Evolutionary conservation across 345 rosid species (phyloP), one percentile per base, ranked within the genome.

Genomic region (Citrus hindsii): DNA sequence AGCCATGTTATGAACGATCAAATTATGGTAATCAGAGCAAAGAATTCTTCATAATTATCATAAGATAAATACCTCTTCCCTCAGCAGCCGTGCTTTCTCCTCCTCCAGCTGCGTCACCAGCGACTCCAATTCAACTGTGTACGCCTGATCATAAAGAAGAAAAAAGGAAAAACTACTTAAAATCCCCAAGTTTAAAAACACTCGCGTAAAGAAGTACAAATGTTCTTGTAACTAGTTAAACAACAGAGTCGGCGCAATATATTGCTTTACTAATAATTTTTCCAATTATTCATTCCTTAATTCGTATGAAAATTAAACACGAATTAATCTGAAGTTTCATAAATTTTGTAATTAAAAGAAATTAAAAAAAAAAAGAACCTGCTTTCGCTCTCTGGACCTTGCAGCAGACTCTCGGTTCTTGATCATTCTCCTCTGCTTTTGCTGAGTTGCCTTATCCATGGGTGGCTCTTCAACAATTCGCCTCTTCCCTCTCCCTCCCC

Each of bases 341-440:
- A 38, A 38, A 8, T 38, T 38, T 38, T 38, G 42, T 8, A 38
- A 9, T 38, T 38, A 38, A 9, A 38, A 38, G 40, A 40, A 9
- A 40, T 40, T 40, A 9, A 8, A 59, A 42, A 13, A 12, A 12
- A 22, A 27, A 18, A 56, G 13, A 9, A 85, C 93, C 90, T 90
- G 90, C 76, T 90, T 88, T 77, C 90, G 90, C 53, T 90, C 91
- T 40, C 93, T 84, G 51, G 93, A 90, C 80, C 93, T 78, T 9
- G 90, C 91, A 48, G 93, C 93, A 19, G 93, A 90, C 73, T 90
- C 93, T 51, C 93, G 84, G 62, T 90, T 90, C 83, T 88, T 90
- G 69, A 90, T 88, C 93, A 88, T 88, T 76, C 93, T 74, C 78
- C 87, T 83, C 81, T 90, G 90, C 83, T 85, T 88, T 84, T 88